These are phyloP conservation scores for Colletotrichum somersetense DNA, from an alignment of 2,329 filamentous ascomycete species.

Conservation along the genomic window DNA sequence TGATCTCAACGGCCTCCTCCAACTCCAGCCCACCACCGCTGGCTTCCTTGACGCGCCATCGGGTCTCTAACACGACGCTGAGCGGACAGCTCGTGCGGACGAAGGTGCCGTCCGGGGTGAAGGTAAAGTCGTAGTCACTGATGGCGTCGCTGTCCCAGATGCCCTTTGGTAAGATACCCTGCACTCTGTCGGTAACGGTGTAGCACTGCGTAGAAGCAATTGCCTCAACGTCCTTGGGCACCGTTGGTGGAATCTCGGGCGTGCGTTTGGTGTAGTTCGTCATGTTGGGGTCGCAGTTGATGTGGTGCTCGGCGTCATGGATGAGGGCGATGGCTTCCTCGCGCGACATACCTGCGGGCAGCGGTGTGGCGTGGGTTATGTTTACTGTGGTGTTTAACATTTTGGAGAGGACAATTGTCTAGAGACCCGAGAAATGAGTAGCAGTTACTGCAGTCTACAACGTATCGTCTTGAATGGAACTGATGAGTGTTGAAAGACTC, in stretches of 20 bases:
- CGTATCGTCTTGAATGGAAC: neutral
- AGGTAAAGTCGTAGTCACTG: constrained; percentile 66
- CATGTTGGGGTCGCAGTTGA: constrained; percentile 66
- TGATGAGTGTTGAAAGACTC: neutral
- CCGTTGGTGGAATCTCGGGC: constrained; percentile 47
- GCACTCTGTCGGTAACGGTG: constrained; percentile 63
- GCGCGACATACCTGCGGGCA: constrained; percentile 55
- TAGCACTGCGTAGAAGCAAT: constrained; percentile 55
- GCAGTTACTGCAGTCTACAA: neutral
- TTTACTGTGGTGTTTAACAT: constrained; percentile 60
- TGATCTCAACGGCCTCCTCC: constrained; percentile 64
- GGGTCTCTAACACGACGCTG: constrained; percentile 65
- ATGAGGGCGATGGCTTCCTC: constrained; percentile 59
- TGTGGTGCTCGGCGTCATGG: constrained; percentile 65
- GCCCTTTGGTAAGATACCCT: constrained; percentile 66
- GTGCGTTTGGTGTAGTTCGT: constrained; percentile 51
- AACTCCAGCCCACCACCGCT: constrained; percentile 54
- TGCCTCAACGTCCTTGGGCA: constrained; percentile 48
- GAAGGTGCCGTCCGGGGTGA: constrained; percentile 63
- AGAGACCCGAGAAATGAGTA: neutral
- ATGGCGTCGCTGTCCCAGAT: constrained; percentile 68
- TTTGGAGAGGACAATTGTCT: constrained; percentile 37
- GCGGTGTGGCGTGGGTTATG: constrained; percentile 57
- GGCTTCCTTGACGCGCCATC: constrained; percentile 57
- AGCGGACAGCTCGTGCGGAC: constrained; percentile 65